Evolutionary conservation across 2,329 filamentous ascomycete species (phyloP), one percentile per base, ranked within the genome.

Genomic region (Trichophyton benhamiae): DNA sequence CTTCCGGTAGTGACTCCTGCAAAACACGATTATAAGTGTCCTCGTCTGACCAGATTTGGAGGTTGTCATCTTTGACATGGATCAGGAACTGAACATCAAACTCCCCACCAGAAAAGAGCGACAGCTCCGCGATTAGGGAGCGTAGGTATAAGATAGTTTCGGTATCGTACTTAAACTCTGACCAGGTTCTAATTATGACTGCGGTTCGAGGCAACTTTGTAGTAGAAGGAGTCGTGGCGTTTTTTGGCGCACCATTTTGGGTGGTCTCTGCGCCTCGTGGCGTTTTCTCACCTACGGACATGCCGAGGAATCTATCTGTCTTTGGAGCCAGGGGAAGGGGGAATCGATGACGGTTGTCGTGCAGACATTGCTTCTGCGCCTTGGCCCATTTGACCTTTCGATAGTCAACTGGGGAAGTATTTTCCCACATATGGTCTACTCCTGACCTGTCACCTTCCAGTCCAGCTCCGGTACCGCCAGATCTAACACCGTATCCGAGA

Each of bases 391-490:
- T 82, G 22, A 95, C 79, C 2, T 82, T 78, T 17, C 84, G 80
- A 73, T 85, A 97, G 72, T 96, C 89, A 9, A 96, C 85, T 63
- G 87, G 84, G 2, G 84, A 80, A 3, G 79, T 77, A 55, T 83
- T 80, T 11, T 83, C 79, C 91, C 91, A 96, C 7, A 95, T 86
- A 22, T 82, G 78, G 48, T 91, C 87, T n/a, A 84, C 81, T 2
- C 90, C 91, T 66, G 94, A 88, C 58, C 81, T 84, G 65, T 96
- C 88, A 22, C 90, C 90, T 68, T 91, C 85, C 72, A 95, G 83
- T 9, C 89, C 91, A n/a, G 88, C 85, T 3, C 92, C 91, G 27
- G 87, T 84, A 1, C 92, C 92, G 11, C 92, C 92, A 65, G 82
- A 84, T 62, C 85, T 84, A 38, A 82, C 78, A 36, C 87, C 89